phyloP scores from a whole-genome alignment of 2,329 filamentous ascomycete species.

The Colletotrichum liriopes region DNA sequence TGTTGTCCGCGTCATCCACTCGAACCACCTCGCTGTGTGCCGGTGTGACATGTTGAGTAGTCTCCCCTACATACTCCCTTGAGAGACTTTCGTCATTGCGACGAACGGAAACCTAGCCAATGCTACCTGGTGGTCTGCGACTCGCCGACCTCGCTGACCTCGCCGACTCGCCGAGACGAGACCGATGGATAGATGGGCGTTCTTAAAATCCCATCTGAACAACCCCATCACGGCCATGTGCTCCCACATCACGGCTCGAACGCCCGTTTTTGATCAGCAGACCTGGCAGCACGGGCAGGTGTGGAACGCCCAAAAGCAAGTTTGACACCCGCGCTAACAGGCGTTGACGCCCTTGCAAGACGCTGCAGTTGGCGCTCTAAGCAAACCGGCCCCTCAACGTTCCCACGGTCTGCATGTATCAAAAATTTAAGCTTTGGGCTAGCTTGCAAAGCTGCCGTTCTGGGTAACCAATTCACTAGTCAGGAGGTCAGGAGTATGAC shows the following conservation, averaged over 20 bases:
- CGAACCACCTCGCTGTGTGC: too few relatives aligned
- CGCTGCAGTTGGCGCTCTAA: neutral
- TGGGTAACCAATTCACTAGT: conserved; percentile 17
- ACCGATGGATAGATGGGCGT: neutral
- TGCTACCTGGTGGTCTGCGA: neutral
- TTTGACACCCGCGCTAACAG: neutral
- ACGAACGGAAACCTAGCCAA: too few relatives aligned
- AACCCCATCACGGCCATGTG: neutral
- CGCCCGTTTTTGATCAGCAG: neutral
- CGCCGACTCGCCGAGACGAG: neutral
- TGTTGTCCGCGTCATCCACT: neutral
- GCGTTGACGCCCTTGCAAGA: neutral
- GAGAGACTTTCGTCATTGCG: neutral
- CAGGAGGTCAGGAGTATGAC: neutral
- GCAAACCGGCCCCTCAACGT: neutral
- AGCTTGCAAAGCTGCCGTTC: neutral
- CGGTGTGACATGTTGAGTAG: neutral
- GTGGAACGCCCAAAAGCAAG: conserved; percentile 11
- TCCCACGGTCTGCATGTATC: neutral
- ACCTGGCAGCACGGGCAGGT: neutral
- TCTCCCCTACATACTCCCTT: neutral
- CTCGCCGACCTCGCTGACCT: neutral
- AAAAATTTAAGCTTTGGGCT: neutral
- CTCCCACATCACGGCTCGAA: neutral
- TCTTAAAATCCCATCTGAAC: neutral